These are phyloP conservation scores for Lagenidium giganteum DNA, from an alignment of 352 stramenopile species.

Conservation along the genomic window DNA sequence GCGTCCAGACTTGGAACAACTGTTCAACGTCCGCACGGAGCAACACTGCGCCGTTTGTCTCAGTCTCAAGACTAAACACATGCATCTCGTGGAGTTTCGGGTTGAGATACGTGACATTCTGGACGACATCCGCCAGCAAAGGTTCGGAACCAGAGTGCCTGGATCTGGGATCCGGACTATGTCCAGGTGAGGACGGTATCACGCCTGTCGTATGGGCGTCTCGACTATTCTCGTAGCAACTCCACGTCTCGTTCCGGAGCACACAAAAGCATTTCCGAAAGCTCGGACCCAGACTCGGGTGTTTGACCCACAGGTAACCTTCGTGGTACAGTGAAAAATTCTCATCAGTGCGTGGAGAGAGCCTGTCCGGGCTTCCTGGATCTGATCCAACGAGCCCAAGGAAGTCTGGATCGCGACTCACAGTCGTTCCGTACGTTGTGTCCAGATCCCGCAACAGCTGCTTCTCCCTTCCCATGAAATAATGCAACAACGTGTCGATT, in stretches of 20 bases:
- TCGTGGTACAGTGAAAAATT: constrained; percentile 1
- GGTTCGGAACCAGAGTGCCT: background rate
- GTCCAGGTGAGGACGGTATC: too few relatives aligned
- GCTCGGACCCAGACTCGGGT: constrained; percentile 5
- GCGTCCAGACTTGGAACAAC: constrained; percentile 16
- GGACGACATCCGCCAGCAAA: constrained; percentile 10
- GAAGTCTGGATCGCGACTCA: constrained; percentile 27
- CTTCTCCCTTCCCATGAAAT: constrained; percentile 50
- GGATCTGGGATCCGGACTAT: too few relatives aligned
- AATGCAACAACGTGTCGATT: constrained; percentile 60
- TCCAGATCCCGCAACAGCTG: constrained; percentile 60
- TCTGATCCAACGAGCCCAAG: too few relatives aligned
- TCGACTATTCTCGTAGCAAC: constrained; percentile 16
- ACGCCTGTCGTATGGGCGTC: constrained; percentile 10
- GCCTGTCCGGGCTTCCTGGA: too few relatives aligned
- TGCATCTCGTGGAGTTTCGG: constrained; percentile 20
- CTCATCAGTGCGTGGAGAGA: too few relatives aligned
- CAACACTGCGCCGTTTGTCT: constrained; percentile 11
- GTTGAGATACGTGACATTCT: constrained; percentile 16
- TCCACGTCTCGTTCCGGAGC: constrained; percentile 9
- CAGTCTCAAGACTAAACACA: constrained; percentile 16
- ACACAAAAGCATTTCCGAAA: constrained; percentile 23
- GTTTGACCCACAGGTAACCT: constrained; percentile 21
- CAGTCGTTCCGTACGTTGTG: constrained; percentile 45
- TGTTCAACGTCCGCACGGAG: constrained; percentile 13